phyloP scores from a whole-genome alignment of 2,329 filamentous ascomycete species.

The Sporothrix humicola region DNA sequence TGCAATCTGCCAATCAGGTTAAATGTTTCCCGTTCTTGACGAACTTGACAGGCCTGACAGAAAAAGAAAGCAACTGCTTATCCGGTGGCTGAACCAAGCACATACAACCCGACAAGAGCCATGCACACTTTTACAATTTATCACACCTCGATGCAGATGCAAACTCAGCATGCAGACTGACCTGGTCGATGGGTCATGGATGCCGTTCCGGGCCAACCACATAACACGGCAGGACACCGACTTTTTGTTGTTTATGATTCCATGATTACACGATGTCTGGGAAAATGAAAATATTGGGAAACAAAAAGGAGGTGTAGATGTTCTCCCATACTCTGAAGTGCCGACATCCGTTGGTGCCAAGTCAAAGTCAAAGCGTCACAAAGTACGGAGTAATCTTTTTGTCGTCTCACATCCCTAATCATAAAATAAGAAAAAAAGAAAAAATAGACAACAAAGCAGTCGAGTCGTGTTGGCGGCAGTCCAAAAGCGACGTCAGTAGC shows the following conservation, averaged over 20 bases:
- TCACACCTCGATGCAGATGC: no score
- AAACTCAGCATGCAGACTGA: background rate
- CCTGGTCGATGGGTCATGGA: constrained; percentile 5
- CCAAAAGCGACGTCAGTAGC: constrained; percentile 4
- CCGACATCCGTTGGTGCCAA: constrained; percentile 8
- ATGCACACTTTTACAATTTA: background rate
- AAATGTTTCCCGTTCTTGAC: background rate
- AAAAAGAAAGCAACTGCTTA: background rate
- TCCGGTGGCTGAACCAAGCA: background rate
- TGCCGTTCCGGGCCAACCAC: background rate
- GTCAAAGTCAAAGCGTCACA: background rate
- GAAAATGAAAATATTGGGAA: background rate
- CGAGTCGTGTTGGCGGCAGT: constrained; percentile 8
- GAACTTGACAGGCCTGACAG: background rate
- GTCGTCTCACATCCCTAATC: background rate
- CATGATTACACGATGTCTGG: background rate
- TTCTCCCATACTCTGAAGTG: background rate
- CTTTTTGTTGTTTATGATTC: background rate
- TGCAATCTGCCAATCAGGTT: background rate
- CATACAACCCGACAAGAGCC: background rate
- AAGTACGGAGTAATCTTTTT: background rate
- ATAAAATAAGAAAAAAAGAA: background rate
- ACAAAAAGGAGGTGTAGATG: no score
- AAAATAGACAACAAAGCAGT: background rate
- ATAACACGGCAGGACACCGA: constrained; percentile 25